phyloP scores from a whole-genome alignment of 2,329 filamentous ascomycete genomes.

The Botrytis deweyae region DNA sequence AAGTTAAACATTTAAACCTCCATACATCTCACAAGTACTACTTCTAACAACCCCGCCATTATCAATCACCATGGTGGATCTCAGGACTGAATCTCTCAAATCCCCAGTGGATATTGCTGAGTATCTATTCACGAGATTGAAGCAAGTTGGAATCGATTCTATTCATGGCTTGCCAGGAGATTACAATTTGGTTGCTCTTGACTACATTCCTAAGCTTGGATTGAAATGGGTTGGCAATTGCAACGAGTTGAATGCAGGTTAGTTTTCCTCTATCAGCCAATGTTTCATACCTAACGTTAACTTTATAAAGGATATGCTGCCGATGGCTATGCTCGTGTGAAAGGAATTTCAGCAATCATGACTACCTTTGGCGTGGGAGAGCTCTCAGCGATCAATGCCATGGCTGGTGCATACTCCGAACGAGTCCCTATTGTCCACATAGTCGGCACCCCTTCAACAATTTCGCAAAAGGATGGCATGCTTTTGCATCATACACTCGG shows the following conservation, averaged over 20 bases:
- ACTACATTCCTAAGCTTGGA: slow-evolving; percentile 59
- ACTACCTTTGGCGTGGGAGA: slow-evolving; percentile 77
- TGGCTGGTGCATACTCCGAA: slow-evolving; percentile 74
- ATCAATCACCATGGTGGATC: slow-evolving; percentile 39
- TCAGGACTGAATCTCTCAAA: slow-evolving; percentile 45
- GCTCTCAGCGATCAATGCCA: slow-evolving; percentile 70
- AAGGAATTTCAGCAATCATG: slow-evolving; percentile 66
- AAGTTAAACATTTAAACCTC: slow-evolving; percentile 5
- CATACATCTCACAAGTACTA: neutral
- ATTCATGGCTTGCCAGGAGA: slow-evolving; percentile 71
- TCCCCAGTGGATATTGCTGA: slow-evolving; percentile 56
- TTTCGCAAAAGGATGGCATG: slow-evolving; percentile 48
- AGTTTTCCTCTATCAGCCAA: slow-evolving; percentile 29
- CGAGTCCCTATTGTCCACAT: slow-evolving; percentile 68
- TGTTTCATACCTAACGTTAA: neutral
- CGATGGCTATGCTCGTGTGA: slow-evolving; percentile 76
- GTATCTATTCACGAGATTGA: slow-evolving; percentile 65
- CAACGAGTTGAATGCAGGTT: slow-evolving; percentile 72
- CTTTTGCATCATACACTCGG: slow-evolving; percentile 69
- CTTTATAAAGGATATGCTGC: slow-evolving; percentile 62
- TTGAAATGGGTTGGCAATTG: slow-evolving; percentile 67
- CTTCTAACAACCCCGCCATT: neutral
- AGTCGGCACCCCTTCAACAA: slow-evolving; percentile 53
- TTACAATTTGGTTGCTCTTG: slow-evolving; percentile 68
- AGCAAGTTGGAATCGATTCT: slow-evolving; percentile 62